phyloP scores from a whole-genome alignment of 2,329 filamentous ascomycete genomes.

The Claviceps capensis region DNA sequence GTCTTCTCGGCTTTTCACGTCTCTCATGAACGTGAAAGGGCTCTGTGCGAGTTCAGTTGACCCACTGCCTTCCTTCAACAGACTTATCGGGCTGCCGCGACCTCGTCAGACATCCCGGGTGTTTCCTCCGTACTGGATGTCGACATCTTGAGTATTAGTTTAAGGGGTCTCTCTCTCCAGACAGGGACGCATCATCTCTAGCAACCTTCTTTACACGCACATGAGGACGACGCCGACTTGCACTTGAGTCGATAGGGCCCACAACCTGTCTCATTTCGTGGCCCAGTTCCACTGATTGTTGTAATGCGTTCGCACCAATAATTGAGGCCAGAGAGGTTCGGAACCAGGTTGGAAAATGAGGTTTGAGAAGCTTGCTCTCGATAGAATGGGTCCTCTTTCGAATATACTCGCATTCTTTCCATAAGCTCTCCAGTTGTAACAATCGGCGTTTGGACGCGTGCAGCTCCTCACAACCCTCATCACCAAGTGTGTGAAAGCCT shows the following conservation, averaged over 20 bases:
- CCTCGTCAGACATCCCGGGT: background rate
- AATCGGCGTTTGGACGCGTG: conserved; percentile 13
- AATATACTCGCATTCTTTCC: conserved; percentile 18
- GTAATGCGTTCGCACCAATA: conserved; percentile 11
- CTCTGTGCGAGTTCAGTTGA: background rate
- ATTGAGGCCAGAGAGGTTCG: conserved; percentile 17
- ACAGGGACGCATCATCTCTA: too few relatives aligned
- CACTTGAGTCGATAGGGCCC: conserved; percentile 1
- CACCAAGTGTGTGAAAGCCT: background rate
- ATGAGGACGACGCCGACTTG: background rate
- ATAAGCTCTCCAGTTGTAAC: conserved; percentile 21
- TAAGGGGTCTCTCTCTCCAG: background rate
- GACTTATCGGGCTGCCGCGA: background rate
- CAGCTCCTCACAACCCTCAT: background rate
- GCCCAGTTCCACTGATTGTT: conserved; percentile 12
- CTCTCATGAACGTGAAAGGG: background rate
- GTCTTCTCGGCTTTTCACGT: too few relatives aligned
- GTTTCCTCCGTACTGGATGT: background rate
- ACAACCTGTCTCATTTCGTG: conserved; percentile 9
- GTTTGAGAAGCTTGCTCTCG: conserved; percentile 22
- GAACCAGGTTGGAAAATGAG: conserved; percentile 15
- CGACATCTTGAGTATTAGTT: background rate
- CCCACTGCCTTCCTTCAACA: background rate
- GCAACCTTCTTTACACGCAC: background rate
- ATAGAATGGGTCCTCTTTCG: conserved; percentile 17